Percentiles rank a stretch among this genome's conserved stretches.
phyloP scores from a whole-genome alignment of 352 stramenopile genomes.

The Phytophthora citricola region DNA sequence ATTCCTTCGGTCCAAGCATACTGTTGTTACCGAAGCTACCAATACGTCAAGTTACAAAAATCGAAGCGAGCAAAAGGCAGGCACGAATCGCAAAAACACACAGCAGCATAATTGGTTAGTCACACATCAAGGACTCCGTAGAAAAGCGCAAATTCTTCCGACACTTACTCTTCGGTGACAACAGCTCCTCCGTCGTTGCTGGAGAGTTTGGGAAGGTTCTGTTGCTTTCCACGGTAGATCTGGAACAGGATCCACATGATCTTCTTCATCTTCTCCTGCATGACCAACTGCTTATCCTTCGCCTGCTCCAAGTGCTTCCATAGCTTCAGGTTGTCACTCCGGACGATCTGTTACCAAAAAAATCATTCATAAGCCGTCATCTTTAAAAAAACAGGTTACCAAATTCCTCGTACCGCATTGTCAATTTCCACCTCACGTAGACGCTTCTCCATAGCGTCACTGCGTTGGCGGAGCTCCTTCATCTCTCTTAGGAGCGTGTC shows the following conservation, averaged over 20 bases:
- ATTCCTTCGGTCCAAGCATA: slow-evolving; percentile 85
- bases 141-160: slow-evolving; percentile 9
- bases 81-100: slow-evolving; percentile 35
- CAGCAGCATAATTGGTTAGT: slow-evolving; percentile 44
- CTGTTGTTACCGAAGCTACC: slow-evolving; percentile 81
- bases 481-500: slow-evolving; percentile 85
- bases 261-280: slow-evolving; percentile 93
- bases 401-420: slow-evolving; percentile 67
- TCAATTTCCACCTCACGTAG: slow-evolving; percentile 86
- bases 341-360: slow-evolving; percentile 62
- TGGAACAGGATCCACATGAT: slow-evolving; percentile 93
- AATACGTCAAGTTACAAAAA: slow-evolving; percentile 51
- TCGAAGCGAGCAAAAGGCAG: slow-evolving; percentile 21
- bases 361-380: neutral
- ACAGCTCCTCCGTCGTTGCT: slow-evolving; percentile 56
- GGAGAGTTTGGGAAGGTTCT: slow-evolving; percentile 76
- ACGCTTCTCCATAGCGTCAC: slow-evolving; percentile 89
- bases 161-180: slow-evolving; percentile 87
- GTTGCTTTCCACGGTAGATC: slow-evolving; percentile 88
- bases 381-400: neutral
- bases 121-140: slow-evolving; percentile 12
- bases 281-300: slow-evolving; percentile 90
- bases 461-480: slow-evolving; percentile 83
- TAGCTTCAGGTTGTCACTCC: slow-evolving; percentile 88
- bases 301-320: slow-evolving; percentile 87